Conservation (phyloP, 75 land plant species). For the Pseudotsuga menziesii region DNA sequence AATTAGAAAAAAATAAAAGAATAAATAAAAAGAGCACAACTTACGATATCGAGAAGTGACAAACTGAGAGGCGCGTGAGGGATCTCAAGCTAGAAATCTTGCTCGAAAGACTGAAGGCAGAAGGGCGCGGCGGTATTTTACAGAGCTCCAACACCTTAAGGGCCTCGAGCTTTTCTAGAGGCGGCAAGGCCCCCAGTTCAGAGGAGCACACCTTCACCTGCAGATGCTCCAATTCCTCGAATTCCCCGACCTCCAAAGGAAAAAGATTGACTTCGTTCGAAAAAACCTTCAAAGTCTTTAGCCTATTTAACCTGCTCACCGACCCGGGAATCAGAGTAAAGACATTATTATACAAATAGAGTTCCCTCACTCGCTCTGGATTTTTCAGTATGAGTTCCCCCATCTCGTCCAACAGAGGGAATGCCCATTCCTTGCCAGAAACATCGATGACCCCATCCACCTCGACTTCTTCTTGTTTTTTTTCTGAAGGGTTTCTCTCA, state of each 20-base stretch:
- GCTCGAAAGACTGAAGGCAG: conserved; percentile 45
- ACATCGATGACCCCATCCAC: conserved; percentile 33
- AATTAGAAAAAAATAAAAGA: background rate
- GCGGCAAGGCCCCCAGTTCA: conserved; percentile 44
- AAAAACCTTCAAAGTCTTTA: conserved; percentile 72
- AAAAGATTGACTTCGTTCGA: conserved; percentile 67
- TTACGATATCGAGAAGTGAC: conserved; percentile 89
- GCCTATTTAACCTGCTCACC: conserved; percentile 19
- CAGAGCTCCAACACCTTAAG: conserved; percentile 81
- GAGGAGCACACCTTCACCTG: conserved; percentile 58
- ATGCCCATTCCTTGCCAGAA: conserved; percentile 28
- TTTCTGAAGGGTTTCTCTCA: background rate
- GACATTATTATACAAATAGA: conserved; percentile 68
- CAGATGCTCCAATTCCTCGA: conserved; percentile 59
- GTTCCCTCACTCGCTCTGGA: conserved; percentile 21
- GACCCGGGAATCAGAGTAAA: conserved; percentile 60
- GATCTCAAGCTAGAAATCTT: conserved; percentile 64
- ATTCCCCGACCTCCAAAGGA: conserved; percentile 45
- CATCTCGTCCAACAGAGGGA: conserved; percentile 13
- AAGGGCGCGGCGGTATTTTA: conserved; percentile 54
- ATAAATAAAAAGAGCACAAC: background rate
- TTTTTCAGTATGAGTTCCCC: background rate
- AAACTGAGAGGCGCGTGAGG: conserved; percentile 68
- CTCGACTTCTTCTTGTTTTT: background rate
- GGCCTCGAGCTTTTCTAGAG: conserved; percentile 44